A percentile compares a stretch with the other conserved stretches of the same genome.
phyloP scores from a whole-genome alignment of 306 rosid species.

The Lathyrus aphaca region DNA sequence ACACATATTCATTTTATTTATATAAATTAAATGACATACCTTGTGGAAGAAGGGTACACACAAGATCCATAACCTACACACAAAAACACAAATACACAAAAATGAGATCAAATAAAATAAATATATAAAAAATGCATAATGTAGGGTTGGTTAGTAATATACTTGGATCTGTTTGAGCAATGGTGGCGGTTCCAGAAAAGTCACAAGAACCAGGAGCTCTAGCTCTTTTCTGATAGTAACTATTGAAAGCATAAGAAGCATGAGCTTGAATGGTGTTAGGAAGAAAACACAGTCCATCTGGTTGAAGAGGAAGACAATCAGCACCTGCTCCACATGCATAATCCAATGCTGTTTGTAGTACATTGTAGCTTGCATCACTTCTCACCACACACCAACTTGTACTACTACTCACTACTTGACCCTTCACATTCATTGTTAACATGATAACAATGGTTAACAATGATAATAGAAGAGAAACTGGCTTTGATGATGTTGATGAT shows the following conservation, averaged over 20 bases:
- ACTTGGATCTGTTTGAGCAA: conserved; percentile 91
- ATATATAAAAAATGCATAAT: background rate
- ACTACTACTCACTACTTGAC: conserved; percentile 12
- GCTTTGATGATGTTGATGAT: background rate
- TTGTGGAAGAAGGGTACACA: conserved; percentile 74
- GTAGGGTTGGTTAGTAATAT: background rate
- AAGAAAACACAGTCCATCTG: conserved; percentile 72
- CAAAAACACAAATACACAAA: background rate
- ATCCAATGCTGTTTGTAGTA: conserved; percentile 74
- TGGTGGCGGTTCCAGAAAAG: conserved; percentile 74
- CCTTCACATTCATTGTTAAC: background rate
- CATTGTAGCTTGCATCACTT: conserved; percentile 61
- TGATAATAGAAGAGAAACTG: background rate
- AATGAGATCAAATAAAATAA: background rate
- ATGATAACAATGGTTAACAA: background rate
- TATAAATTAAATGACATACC: conserved; percentile 51
- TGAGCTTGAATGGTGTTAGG: conserved; percentile 95
- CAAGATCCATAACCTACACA: conserved; percentile 96
- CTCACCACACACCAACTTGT: conserved; percentile 79
- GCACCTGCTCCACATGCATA: conserved; percentile 81
- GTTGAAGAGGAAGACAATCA: conserved; percentile 66
- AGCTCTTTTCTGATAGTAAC: conserved; percentile 59
- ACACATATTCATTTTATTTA: too few relatives aligned
- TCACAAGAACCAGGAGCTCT: conserved; percentile 84
- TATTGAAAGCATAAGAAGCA: conserved; percentile 90